These are phyloP conservation scores for Leccinellum rugosiceps DNA, from an alignment of 768 basidiomycete genomes.

Conservation along the genomic window DNA sequence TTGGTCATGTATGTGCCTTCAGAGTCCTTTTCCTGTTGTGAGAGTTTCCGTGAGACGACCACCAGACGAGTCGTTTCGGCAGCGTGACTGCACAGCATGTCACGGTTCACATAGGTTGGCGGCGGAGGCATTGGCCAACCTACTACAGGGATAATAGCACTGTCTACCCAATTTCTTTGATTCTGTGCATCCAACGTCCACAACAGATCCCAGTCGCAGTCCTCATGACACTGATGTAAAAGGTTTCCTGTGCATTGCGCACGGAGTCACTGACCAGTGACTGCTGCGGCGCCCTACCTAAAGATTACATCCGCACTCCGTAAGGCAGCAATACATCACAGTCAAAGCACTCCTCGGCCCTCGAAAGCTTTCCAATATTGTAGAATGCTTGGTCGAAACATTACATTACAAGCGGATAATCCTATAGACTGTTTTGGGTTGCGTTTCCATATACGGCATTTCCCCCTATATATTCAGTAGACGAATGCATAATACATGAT, in stretches of 20 bases:
- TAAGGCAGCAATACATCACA: background rate
- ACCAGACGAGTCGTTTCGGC: background rate
- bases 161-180: background rate
- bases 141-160: background rate
- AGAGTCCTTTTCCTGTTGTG: background rate
- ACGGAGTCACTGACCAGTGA: too few relatives aligned
- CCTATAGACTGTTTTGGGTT: slow-evolving; percentile 3
- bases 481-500: too few relatives aligned
- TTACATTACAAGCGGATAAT: slow-evolving; percentile 6
- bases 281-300: slow-evolving; percentile 3
- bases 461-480: slow-evolving; percentile 10
- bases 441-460: slow-evolving; percentile 10
- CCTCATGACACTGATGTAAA: background rate
- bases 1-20: background rate
- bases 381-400: background rate
- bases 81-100: slow-evolving; percentile 10
- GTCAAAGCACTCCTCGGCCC: background rate
- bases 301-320: background rate
- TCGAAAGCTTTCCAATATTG: too few relatives aligned
- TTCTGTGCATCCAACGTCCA: background rate
- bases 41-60: background rate
- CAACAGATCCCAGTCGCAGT: background rate
- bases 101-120: background rate
- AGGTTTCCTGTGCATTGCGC: slow-evolving; percentile 1
- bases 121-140: background rate